phyloP scores from a whole-genome alignment of 495 filamentous ascomycete genomes.

The Daldinia decipiens region DNA sequence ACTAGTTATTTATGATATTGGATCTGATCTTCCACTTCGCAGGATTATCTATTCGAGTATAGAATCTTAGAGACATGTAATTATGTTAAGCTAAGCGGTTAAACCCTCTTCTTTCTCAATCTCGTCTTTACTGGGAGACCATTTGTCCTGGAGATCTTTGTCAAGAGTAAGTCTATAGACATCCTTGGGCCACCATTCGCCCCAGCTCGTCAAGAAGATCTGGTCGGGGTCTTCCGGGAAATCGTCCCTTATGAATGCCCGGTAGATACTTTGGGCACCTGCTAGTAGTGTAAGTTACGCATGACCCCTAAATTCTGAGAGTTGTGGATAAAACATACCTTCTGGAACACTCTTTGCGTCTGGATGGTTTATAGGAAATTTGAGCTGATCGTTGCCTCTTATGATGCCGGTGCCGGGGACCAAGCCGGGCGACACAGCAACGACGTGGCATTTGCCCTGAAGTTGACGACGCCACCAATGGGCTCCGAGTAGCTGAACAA shows the following conservation, averaged over 20 bases:
- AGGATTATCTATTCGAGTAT: not conserved
- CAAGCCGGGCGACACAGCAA: slow-evolving; percentile 59
- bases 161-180: slow-evolving; percentile 50
- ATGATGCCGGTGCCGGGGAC: slow-evolving; percentile 52
- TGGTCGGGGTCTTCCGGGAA: slow-evolving; percentile 58
- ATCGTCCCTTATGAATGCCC: slow-evolving; percentile 54
- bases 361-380: slow-evolving; percentile 36
- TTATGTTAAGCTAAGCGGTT: not conserved
- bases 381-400: slow-evolving; percentile 24
- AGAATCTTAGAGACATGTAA: not conserved
- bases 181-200: slow-evolving; percentile 61
- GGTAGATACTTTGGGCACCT: slow-evolving; percentile 55
- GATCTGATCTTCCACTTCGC: not conserved
- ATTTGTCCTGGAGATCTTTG: slow-evolving; percentile 56
- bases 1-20: not conserved
- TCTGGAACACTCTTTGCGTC: slow-evolving; percentile 54
- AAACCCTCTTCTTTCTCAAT: slow-evolving; percentile 56
- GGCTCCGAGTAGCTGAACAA: slow-evolving; percentile 55
- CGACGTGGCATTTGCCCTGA: slow-evolving; percentile 48
- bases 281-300: not conserved
- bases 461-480: slow-evolving; percentile 63
- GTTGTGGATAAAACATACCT: slow-evolving; percentile 44
- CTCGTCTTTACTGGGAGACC: slow-evolving; percentile 54
- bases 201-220: slow-evolving; percentile 61
- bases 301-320: not conserved